Conservation (phyloP, 2,329 filamentous ascomycete species). For the Lachnellula subtilissima region DNA sequence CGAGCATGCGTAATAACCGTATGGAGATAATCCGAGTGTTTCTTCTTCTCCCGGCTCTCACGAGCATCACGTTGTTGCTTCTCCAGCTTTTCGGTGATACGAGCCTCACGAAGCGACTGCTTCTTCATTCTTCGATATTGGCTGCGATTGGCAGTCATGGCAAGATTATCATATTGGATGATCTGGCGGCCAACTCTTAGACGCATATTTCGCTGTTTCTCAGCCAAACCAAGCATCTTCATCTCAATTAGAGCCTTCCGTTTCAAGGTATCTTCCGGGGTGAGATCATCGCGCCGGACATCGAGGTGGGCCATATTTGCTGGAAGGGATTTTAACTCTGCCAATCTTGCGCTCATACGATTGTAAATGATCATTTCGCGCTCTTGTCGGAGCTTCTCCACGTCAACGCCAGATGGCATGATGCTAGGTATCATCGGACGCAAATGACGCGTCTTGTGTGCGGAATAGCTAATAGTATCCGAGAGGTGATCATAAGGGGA, state of each 20-base stretch:
- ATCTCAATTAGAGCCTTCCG: slow-evolving; percentile 90
- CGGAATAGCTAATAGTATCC: slow-evolving; percentile 66
- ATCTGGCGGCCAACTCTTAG: slow-evolving; percentile 87
- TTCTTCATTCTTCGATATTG: slow-evolving; percentile 95
- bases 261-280: slow-evolving; percentile 77
- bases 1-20: slow-evolving; percentile 78
- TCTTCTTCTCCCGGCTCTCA: slow-evolving; percentile 96
- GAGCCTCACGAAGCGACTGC: slow-evolving; percentile 88
- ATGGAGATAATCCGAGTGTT: slow-evolving; percentile 86
- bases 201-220: slow-evolving; percentile 80
- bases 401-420: slow-evolving; percentile 82
- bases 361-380: slow-evolving; percentile 87
- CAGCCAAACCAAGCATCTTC: slow-evolving; percentile 82
- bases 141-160: slow-evolving; percentile 92
- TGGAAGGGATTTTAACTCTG: slow-evolving; percentile 76
- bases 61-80: slow-evolving; percentile 97
- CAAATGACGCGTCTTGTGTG: slow-evolving; percentile 71
- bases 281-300: slow-evolving; percentile 60
- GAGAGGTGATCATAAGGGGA: slow-evolving; percentile 55
- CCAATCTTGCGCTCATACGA: slow-evolving; percentile 77
- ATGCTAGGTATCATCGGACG: slow-evolving; percentile 80
- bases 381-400: slow-evolving; percentile 80
- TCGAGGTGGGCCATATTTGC: slow-evolving; percentile 89
- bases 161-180: slow-evolving; percentile 91
- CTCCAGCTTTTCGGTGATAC: slow-evolving; percentile 97